These are phyloP conservation scores for Barbarea vulgaris DNA, from an alignment of 345 rosid species.

Conservation along the genomic window DNA sequence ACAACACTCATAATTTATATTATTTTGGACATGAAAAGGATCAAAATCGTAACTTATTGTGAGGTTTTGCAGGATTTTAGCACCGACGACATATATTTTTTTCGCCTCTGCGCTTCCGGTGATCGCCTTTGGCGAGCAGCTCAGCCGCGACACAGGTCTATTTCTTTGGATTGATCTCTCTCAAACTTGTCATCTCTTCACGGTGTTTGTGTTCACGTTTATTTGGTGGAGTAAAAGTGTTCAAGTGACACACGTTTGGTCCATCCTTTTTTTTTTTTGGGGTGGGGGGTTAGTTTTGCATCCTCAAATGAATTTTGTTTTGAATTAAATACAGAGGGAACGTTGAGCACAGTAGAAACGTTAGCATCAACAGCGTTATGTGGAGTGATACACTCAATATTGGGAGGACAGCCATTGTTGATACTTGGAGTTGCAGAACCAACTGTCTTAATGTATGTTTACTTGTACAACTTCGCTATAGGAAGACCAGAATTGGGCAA, in stretches of 20 bases:
- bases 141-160: slow-evolving; percentile 74
- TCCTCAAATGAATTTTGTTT: not conserved
- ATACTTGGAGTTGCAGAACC: slow-evolving; percentile 93
- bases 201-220: slow-evolving; percentile 25
- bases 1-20: not conserved
- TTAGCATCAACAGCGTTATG: slow-evolving; percentile 78
- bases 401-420: slow-evolving; percentile 84
- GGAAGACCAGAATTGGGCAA: slow-evolving; percentile 61
- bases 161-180: not conserved
- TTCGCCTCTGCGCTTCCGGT: slow-evolving; percentile 90
- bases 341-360: slow-evolving; percentile 73
- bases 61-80: slow-evolving; percentile 57
- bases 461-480: slow-evolving; percentile 71
- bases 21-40: not conserved
- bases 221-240: slow-evolving; percentile 14
- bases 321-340: slow-evolving; percentile 52
- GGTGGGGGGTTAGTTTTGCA: not conserved
- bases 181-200: not conserved
- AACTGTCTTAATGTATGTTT: slow-evolving; percentile 78
- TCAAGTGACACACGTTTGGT: slow-evolving; percentile 22
- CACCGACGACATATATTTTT: slow-evolving; percentile 83
- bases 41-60: not conserved
- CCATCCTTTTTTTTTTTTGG: not conserved
- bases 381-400: slow-evolving; percentile 75
- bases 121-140: slow-evolving; percentile 84